Evolutionary conservation across 805 yeast species (phyloP).

Genomic region (Ogataea degrootiae): DNA sequence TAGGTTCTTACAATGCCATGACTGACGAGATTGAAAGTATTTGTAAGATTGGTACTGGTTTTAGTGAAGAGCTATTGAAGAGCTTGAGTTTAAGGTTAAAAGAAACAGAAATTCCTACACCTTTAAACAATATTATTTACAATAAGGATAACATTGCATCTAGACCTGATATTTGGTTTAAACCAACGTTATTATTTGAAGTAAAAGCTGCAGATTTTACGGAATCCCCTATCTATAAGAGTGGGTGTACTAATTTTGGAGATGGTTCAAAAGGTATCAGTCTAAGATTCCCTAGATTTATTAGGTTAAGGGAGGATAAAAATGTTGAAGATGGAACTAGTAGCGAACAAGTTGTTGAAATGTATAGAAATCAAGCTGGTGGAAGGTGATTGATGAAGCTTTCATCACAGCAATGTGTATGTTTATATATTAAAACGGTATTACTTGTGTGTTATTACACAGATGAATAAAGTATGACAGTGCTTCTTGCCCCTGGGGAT

Average conservation of each 20-base stretch:
- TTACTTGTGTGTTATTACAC: too few species aligned
- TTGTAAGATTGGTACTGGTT: constrained; percentile 97
- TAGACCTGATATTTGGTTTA: constrained; percentile 91
- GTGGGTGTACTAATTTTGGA: constrained; percentile 68
- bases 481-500: too few species aligned
- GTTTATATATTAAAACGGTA: too few species aligned
- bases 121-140: constrained; percentile 64
- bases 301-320: constrained; percentile 82
- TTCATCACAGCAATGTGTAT: too few species aligned
- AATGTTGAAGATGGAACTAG: constrained; percentile 81
- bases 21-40: constrained; percentile 92
- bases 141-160: constrained; percentile 59
- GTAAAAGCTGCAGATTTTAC: constrained; percentile 89
- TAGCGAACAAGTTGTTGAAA: constrained; percentile 77
- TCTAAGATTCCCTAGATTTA: constrained; percentile 81
- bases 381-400: too few species aligned
- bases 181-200: constrained; percentile 79
- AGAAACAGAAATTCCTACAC: constrained; percentile 58
- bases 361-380: constrained; percentile 67
- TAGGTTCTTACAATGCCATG: constrained; percentile 88
- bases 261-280: constrained; percentile 63
- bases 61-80: constrained; percentile 77
- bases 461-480: too few species aligned
- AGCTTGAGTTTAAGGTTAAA: constrained; percentile 55
- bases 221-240: constrained; percentile 82